Conservation (phyloP, 2,329 filamentous ascomycete genomes). For the Clonostachys rosea region DNA sequence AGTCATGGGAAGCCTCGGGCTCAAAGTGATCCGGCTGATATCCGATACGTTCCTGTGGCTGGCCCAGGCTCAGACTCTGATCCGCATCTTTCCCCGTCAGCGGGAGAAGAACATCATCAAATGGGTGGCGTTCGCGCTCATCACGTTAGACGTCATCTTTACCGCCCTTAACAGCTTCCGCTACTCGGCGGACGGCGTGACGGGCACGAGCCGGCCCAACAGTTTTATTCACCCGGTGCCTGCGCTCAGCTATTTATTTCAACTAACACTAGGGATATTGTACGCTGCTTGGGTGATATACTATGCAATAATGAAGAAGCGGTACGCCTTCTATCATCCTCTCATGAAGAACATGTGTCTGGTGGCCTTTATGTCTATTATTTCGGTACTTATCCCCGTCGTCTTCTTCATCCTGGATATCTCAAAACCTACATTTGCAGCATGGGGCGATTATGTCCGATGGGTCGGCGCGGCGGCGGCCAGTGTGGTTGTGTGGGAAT, state of each 20-base stretch:
- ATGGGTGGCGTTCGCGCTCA: slow-evolving; percentile 94
- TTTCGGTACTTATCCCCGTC: slow-evolving; percentile 81
- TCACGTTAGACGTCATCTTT: slow-evolving; percentile 86
- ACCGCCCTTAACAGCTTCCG: slow-evolving; percentile 85
- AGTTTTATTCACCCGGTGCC: slow-evolving; percentile 88
- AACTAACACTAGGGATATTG: slow-evolving; percentile 77
- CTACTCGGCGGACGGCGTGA: slow-evolving; percentile 44
- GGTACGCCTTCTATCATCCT: slow-evolving; percentile 85
- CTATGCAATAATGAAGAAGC: slow-evolving; percentile 86
- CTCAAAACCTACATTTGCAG: slow-evolving; percentile 76
- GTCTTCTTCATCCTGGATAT: slow-evolving; percentile 94
- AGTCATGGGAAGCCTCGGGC: slow-evolving; percentile 79
- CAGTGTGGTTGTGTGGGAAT: slow-evolving; percentile 97
- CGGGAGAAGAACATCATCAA: slow-evolving; percentile 98
- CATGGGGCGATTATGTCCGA: slow-evolving; percentile 91
- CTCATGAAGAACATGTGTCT: slow-evolving; percentile 87
- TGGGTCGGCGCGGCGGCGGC: slow-evolving; percentile 96
- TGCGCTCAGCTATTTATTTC: slow-evolving; percentile 85
- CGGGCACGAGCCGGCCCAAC: slow-evolving; percentile 56
- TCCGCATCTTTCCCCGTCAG: slow-evolving; percentile 90
- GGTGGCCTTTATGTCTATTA: slow-evolving; percentile 72
- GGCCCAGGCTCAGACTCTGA: slow-evolving; percentile 93
- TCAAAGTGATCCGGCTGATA: slow-evolving; percentile 86
- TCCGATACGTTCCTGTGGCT: slow-evolving; percentile 97
- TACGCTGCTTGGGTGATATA: slow-evolving; percentile 95